Evolutionary conservation across 2,329 filamentous ascomycete species (phyloP).

Genomic region (Xylaria digitata): DNA sequence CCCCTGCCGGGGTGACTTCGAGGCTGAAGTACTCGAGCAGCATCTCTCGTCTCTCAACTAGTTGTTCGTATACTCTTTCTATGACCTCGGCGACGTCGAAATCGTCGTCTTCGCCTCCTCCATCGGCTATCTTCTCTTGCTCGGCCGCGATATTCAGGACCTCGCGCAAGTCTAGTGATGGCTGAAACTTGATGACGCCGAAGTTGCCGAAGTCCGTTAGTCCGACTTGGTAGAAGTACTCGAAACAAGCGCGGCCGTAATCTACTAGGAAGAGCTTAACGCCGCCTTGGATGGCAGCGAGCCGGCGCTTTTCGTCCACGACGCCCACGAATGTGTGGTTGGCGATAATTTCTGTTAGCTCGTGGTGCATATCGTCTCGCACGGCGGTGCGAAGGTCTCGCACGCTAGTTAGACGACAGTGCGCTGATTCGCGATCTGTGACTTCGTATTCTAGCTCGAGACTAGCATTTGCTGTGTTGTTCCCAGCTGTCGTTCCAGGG

Average conservation of each 20-base stretch:
- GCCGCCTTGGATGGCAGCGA: slow-evolving; percentile 93
- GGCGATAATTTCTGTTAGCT: slow-evolving; percentile 86
- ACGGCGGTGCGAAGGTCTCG: slow-evolving; percentile 86
- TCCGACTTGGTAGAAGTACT: slow-evolving; percentile 96
- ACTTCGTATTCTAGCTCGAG: slow-evolving; percentile 70
- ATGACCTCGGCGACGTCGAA: slow-evolving; percentile 76
- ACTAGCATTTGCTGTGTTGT: slow-evolving; percentile 32
- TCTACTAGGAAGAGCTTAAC: slow-evolving; percentile 93
- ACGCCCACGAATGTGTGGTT: slow-evolving; percentile 93
- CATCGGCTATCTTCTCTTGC: slow-evolving; percentile 68
- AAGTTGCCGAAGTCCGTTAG: slow-evolving; percentile 97
- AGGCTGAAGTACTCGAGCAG: slow-evolving; percentile 92
- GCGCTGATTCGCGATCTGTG: slow-evolving; percentile 74
- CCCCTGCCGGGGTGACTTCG: slow-evolving; percentile 80
- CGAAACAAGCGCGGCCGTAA: slow-evolving; percentile 86
- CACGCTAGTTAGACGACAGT: slow-evolving; percentile 83
- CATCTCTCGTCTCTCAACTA: slow-evolving; percentile 85
- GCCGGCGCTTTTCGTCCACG: slow-evolving; percentile 85
- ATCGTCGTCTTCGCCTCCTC: slow-evolving; percentile 58
- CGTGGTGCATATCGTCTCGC: slow-evolving; percentile 82
- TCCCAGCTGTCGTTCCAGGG: slow-evolving; percentile 45
- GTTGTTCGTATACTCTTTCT: slow-evolving; percentile 71
- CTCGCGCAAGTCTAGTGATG: slow-evolving; percentile 76
- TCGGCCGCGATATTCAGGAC: slow-evolving; percentile 79
- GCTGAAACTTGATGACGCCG: slow-evolving; percentile 82